Conservation (phyloP, 352 stramenopile species). For the Phytophthora sansomeana region DNA sequence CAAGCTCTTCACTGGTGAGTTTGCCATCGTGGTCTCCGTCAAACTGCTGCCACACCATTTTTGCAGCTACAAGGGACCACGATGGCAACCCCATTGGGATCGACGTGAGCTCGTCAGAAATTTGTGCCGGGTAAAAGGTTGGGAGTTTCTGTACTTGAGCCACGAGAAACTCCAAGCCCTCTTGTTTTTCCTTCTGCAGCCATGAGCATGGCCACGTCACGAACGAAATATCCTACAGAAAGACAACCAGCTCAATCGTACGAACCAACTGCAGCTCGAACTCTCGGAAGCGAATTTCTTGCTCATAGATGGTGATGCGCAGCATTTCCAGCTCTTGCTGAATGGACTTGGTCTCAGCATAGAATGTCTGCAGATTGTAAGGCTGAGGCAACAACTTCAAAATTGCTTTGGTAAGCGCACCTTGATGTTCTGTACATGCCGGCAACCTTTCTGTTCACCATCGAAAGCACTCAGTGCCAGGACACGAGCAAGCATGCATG, state of each 20-base stretch:
- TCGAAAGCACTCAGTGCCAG: slow-evolving; percentile 5
- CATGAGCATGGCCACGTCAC: background rate
- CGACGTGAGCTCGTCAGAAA: background rate
- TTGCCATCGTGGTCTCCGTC: slow-evolving; percentile 39
- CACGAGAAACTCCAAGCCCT: slow-evolving; percentile 54
- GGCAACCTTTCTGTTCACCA: slow-evolving; percentile 69
- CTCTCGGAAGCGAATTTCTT: slow-evolving; percentile 59
- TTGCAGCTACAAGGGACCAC: slow-evolving; percentile 42
- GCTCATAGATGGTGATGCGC: slow-evolving; percentile 65
- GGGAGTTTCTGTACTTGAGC: slow-evolving; percentile 47
- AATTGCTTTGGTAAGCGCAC: slow-evolving; percentile 18
- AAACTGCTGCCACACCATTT: slow-evolving; percentile 55
- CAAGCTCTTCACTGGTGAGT: slow-evolving; percentile 38
- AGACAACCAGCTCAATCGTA: background rate
- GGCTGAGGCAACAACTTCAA: background rate
- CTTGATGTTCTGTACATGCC: slow-evolving; percentile 76
- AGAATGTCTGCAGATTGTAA: slow-evolving; percentile 53
- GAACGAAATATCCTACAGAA: background rate
- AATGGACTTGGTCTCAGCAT: slow-evolving; percentile 56
- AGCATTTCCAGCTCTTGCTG: slow-evolving; percentile 68
- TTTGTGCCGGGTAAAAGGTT: slow-evolving; percentile 15
- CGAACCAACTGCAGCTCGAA: slow-evolving; percentile 59
- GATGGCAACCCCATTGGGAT: slow-evolving; percentile 24
- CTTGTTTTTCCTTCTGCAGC: slow-evolving; percentile 62
- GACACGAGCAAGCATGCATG: background rate